These are phyloP conservation scores for Dendryphion nanum DNA, from an alignment of 2,329 filamentous ascomycete genomes.

Conservation along the genomic window DNA sequence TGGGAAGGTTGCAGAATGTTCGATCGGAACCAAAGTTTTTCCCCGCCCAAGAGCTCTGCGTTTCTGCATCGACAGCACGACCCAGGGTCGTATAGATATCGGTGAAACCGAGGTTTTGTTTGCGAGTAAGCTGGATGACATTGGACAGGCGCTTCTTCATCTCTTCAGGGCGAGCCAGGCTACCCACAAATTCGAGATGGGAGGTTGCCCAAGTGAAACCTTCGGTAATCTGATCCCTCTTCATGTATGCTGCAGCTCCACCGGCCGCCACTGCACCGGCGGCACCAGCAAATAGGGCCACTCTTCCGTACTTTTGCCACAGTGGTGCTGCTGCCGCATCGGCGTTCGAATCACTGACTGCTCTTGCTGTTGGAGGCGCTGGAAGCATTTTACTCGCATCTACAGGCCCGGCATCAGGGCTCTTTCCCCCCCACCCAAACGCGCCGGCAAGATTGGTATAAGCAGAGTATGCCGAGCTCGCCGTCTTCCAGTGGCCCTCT, in stretches of 20 bases:
- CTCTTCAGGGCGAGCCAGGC: slow-evolving; percentile 79
- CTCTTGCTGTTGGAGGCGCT: slow-evolving; percentile 36
- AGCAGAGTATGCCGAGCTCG: slow-evolving; percentile 66
- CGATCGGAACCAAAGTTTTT: slow-evolving; percentile 67
- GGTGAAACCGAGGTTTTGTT: slow-evolving; percentile 72
- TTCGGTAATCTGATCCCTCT: slow-evolving; percentile 74
- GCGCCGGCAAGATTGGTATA: slow-evolving; percentile 61
- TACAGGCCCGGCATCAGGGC: slow-evolving; percentile 18
- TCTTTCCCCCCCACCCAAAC: slow-evolving; percentile 59
- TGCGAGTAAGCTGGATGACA: slow-evolving; percentile 63
- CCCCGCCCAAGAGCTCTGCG: slow-evolving; percentile 43
- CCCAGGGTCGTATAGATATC: slow-evolving; percentile 88
- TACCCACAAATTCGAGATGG: slow-evolving; percentile 91
- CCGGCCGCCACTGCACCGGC: slow-evolving; percentile 77
- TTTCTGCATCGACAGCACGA: slow-evolving; percentile 56
- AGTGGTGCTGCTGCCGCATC: slow-evolving; percentile 46
- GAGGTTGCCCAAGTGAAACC: slow-evolving; percentile 82
- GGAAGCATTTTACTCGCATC: slow-evolving; percentile 37
- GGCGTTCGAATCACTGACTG: slow-evolving; percentile 37
- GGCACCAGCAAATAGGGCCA: slow-evolving; percentile 82
- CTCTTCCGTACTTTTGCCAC: slow-evolving; percentile 81
- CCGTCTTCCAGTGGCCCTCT: slow-evolving; percentile 79
- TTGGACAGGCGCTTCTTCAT: slow-evolving; percentile 70
- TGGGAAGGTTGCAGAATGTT: slow-evolving; percentile 77
- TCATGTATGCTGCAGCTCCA: slow-evolving; percentile 80